phyloP scores from a whole-genome alignment of 176 grass and related monocot species.

The Raddia distichophylla region DNA sequence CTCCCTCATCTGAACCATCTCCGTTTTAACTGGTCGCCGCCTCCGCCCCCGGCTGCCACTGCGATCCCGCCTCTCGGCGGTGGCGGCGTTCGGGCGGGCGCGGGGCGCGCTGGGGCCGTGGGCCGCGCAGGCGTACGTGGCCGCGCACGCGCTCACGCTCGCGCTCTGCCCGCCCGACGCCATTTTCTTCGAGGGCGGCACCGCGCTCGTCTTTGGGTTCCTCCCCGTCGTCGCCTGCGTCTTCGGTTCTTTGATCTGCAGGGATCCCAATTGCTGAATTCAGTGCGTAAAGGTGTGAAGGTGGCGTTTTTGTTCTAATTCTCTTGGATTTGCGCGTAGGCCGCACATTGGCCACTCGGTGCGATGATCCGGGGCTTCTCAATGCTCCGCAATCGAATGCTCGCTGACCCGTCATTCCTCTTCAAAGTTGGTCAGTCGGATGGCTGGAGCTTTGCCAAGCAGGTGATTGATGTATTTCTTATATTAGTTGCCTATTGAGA shows the following conservation, averaged over 20 bases:
- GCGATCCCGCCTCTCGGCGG: no score
- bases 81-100: constrained; percentile 48
- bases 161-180: constrained; percentile 82
- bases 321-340: constrained; percentile 48
- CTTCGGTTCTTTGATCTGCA: constrained; percentile 89
- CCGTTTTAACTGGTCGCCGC: no score
- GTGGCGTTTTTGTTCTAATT: constrained; percentile 11
- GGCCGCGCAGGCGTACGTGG: constrained; percentile 78
- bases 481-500: background rate
- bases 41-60: no score
- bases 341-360: constrained; percentile 62
- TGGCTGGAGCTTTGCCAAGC: constrained; percentile 84
- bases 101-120: constrained; percentile 66
- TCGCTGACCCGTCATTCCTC: constrained; percentile 88
- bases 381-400: constrained; percentile 89
- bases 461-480: constrained; percentile 52
- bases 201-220: constrained; percentile 85
- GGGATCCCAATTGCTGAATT: constrained; percentile 42
- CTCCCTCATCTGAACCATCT: no score
- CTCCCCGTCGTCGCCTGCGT: constrained; percentile 81
- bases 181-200: constrained; percentile 90
- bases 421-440: constrained; percentile 90
- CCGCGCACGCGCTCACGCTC: constrained; percentile 79
- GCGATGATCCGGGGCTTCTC: constrained; percentile 64
- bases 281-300: background rate